Base-by-base conservation (phyloP, 2,329 filamentous ascomycete species). In the Phyllosticta citrichinensis region DNA sequence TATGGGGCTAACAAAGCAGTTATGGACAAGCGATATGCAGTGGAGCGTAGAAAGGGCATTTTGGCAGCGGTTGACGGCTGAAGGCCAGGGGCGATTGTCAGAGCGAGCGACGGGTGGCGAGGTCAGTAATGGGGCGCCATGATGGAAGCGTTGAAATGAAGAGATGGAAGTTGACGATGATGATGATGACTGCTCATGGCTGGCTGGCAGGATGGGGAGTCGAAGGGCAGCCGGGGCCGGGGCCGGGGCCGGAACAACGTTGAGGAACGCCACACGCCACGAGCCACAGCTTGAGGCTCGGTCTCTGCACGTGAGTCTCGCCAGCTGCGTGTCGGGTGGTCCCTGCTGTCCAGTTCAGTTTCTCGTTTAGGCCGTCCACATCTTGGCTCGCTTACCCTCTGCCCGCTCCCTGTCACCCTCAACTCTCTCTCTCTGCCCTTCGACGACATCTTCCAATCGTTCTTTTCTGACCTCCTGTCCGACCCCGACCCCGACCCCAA, bases 1-100 rank as follows among this genome's bases (percentile, higher is more conserved):
- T n/a, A 47, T 19, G n/a, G 40, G n/a, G 40, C 17, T 14, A 47
- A 47, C 40, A 47, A 47, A n/a, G 11, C 19, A 51, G 25, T 52
- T n/a, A 50, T 56, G 14, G 55, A 61, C 52, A 54, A 52, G 17
- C 25, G 75, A 69, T 77, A 80, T 63, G 77, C 71, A 66, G 73
- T 69, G 63, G 76, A 75, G 67, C 79, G 70, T 75, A 74, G 70
- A 68, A 72, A 76, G 74, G 76, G 71, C 81, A 83, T 83, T 64
- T 78, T 81, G 77, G 69, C 71, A 66, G 63, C 12, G 55, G 19
- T 27, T 61, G 27, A 30, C 6, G 27, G 27, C 25, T 19, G 19
- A 3, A 6, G 27, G 17, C 47, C 53, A 35, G 52, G 35, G 52
- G 52, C 58, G 17, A 25, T 51, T n/a, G 17, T 53, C 58, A 55